Conservation (phyloP, 1,284 basidiomycete genomes). For the Neonothopanus nambi region DNA sequence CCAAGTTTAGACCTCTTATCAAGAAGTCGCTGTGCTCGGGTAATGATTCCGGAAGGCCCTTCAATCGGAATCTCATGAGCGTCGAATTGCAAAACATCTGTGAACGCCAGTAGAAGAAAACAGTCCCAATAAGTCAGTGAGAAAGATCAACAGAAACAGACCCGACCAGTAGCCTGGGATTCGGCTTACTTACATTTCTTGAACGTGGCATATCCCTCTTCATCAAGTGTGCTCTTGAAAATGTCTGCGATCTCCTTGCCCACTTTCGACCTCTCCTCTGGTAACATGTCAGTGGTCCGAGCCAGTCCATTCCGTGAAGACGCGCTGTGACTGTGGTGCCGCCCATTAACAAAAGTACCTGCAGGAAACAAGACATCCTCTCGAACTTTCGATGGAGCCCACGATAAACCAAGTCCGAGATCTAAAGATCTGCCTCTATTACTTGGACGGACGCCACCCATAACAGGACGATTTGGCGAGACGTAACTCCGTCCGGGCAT, state of each 20-base stretch:
- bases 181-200: slow-evolving; percentile 57
- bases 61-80: slow-evolving; percentile 73
- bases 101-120: slow-evolving; percentile 1
- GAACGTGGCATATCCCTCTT: slow-evolving; percentile 62
- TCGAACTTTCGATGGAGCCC: slow-evolving; percentile 65
- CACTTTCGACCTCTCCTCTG: slow-evolving; percentile 33
- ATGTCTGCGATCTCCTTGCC: slow-evolving; percentile 62
- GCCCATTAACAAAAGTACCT: slow-evolving; percentile 20
- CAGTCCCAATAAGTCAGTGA: background rate
- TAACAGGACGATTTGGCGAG: background rate
- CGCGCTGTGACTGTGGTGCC: slow-evolving; percentile 25
- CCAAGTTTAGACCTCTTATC: slow-evolving; percentile 47
- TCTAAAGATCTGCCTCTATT: slow-evolving; percentile 67
- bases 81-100: slow-evolving; percentile 72
- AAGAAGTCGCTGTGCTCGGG: slow-evolving; percentile 61
- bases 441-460: slow-evolving; percentile 31
- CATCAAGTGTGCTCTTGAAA: slow-evolving; percentile 62
- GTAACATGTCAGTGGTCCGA: background rate
- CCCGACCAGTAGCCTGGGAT: slow-evolving; percentile 7
- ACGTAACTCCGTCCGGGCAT: background rate
- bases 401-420: slow-evolving; percentile 59
- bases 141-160: slow-evolving; percentile 7
- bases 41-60: slow-evolving; percentile 64
- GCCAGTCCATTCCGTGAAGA: slow-evolving; percentile 23
- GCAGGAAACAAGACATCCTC: slow-evolving; percentile 60